These are phyloP conservation scores for Euphorbia peplus DNA, from an alignment of 345 rosid genomes.

Conservation along the genomic window DNA sequence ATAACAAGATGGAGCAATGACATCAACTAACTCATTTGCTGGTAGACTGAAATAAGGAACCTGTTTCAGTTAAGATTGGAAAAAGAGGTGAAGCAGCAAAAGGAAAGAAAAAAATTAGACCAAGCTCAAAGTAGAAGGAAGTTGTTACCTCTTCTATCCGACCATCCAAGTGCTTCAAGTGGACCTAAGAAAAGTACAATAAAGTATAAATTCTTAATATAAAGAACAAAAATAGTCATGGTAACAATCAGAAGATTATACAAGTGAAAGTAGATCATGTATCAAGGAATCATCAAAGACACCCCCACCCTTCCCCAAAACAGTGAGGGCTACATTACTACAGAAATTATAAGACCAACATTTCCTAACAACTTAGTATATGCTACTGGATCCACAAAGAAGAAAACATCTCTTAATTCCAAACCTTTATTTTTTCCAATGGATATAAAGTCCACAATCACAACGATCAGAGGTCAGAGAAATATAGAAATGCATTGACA, in stretches of 20 bases:
- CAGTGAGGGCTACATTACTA: not conserved
- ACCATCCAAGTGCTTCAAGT: constrained; percentile 93
- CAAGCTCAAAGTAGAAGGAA: constrained; percentile 16
- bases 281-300: not conserved
- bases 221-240: not conserved
- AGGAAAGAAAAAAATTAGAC: constrained; percentile 21
- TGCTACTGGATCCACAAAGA: not conserved
- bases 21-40: constrained; percentile 86
- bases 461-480: not conserved
- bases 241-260: not conserved
- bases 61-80: constrained; percentile 56
- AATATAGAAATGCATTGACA: not conserved
- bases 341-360: no score
- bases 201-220: constrained; percentile 16
- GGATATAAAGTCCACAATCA: not conserved
- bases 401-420: not conserved
- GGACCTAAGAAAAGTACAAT: constrained; percentile 52
- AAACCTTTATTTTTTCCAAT: not conserved
- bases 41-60: constrained; percentile 99
- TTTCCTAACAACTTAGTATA: not conserved
- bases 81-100: constrained; percentile 38
- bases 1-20: constrained; percentile 94
- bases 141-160: constrained; percentile 80
- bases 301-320: not conserved
- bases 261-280: not conserved